A percentile compares a stretch with the other conserved stretches of the same genome.
Evolutionary conservation across 1,284 basidiomycete species (phyloP).

Genomic region (Ceratobasidium papillatum): DNA sequence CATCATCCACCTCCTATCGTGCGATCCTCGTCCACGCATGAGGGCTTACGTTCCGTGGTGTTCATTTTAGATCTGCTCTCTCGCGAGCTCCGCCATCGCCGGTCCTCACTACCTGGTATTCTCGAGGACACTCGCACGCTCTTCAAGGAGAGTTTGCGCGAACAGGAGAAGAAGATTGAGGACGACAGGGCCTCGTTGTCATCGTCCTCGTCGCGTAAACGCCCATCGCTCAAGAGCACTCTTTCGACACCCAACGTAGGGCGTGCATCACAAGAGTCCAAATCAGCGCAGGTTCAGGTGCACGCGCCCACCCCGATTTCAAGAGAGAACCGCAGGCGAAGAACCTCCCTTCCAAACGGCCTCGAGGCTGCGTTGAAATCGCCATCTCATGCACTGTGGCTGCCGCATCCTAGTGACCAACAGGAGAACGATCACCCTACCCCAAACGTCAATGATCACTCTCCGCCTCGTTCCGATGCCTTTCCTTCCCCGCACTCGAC

Average conservation of each 20-base stretch:
- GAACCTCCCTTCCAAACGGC: constrained; percentile 31
- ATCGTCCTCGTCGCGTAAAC: constrained; percentile 24
- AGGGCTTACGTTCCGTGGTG: neutral
- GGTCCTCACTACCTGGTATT: constrained; percentile 23
- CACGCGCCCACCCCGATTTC: constrained; percentile 34
- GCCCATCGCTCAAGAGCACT: constrained; percentile 17
- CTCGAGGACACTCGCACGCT: constrained; percentile 15
- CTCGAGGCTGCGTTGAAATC: constrained; percentile 38
- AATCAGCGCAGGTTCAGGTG: neutral
- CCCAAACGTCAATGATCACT: neutral
- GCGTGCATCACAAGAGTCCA: constrained; percentile 1
- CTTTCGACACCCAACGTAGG: constrained; percentile 24
- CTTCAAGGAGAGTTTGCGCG: constrained; percentile 32
- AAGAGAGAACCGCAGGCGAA: constrained; percentile 11
- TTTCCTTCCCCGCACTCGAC: neutral
- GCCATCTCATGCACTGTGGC: constrained; percentile 34
- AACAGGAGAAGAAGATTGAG: constrained; percentile 17
- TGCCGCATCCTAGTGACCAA: constrained; percentile 13
- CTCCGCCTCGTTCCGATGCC: constrained; percentile 3
- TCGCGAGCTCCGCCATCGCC: constrained; percentile 28
- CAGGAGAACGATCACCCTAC: constrained; percentile 4
- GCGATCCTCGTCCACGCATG: neutral
- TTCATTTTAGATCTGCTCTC: constrained; percentile 23
- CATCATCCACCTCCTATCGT: constrained; percentile 29
- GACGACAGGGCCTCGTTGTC: neutral